These are phyloP conservation scores for Volutella citrinella DNA, from an alignment of 2,329 filamentous ascomycete genomes.

Conservation along the genomic window DNA sequence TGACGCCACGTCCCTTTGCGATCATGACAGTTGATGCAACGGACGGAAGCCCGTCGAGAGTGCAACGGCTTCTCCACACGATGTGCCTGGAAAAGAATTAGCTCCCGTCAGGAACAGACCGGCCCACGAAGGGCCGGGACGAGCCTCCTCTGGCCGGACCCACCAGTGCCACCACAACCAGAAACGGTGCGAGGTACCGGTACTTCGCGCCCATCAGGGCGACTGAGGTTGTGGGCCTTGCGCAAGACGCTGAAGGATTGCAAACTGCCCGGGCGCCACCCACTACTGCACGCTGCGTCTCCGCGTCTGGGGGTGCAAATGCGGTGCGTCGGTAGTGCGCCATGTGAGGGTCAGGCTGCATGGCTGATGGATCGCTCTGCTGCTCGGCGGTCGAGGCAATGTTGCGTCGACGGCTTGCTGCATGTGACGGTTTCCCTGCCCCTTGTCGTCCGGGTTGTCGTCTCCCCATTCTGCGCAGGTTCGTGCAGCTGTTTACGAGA, in stretches of 20 bases:
- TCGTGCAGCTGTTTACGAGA: no score
- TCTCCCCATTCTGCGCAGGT: slow-evolving; percentile 10
- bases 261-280: no score
- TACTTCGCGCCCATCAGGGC: no score
- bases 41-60: neutral
- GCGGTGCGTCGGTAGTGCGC: slow-evolving; percentile 7
- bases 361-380: slow-evolving; percentile 8
- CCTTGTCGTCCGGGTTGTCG: slow-evolving; percentile 6
- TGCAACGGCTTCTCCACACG: slow-evolving; percentile 7
- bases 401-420: slow-evolving; percentile 8
- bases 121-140: slow-evolving; percentile 9
- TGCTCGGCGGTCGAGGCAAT: slow-evolving; percentile 5
- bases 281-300: no score
- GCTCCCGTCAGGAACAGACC: slow-evolving; percentile 8
- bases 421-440: slow-evolving; percentile 9
- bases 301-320: no score
- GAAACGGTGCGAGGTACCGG: neutral
- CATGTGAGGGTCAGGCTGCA: slow-evolving; percentile 9
- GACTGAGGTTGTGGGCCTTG: no score
- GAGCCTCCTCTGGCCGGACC: slow-evolving; percentile 7
- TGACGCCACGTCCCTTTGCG: no score
- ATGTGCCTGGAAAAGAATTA: slow-evolving; percentile 1
- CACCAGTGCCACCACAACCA: slow-evolving; percentile 1
- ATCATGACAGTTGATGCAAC: no score
- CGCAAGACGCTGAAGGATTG: no score